Conservation (phyloP, 495 filamentous ascomycete species). For the Aspergillus conjunctus region DNA sequence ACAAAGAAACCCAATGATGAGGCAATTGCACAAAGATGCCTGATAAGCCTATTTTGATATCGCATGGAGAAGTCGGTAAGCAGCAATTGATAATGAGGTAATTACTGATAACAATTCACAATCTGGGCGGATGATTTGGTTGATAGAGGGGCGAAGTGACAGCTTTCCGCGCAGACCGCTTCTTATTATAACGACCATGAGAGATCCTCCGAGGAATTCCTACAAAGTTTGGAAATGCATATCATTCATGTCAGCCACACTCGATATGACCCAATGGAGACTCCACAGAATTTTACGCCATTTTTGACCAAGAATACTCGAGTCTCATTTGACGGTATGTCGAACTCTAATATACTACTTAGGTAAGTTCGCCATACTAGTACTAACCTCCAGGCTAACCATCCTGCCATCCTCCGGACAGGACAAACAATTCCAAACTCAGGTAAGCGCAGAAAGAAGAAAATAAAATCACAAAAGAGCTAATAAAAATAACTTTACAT, state of each 20-base stretch:
- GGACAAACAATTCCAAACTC: background rate
- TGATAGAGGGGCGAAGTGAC: slow-evolving; percentile 2
- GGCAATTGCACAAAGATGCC: too few species aligned
- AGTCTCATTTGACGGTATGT: too few species aligned
- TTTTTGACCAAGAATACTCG: too few species aligned
- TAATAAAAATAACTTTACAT: background rate
- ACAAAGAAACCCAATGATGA: too few species aligned
- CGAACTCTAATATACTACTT: too few species aligned
- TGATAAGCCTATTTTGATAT: slow-evolving; percentile 6
- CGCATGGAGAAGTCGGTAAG: slow-evolving; percentile 3
- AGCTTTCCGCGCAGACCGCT: slow-evolving; percentile 28
- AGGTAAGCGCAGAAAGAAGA: background rate
- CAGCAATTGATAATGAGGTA: background rate
- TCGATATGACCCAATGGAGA: background rate
- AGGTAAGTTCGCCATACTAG: too few species aligned
- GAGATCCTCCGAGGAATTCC: background rate
- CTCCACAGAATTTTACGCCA: too few species aligned
- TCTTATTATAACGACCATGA: slow-evolving; percentile 12
- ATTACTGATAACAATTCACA: background rate
- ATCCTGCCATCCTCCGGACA: background rate
- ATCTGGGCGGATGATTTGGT: background rate
- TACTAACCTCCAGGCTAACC: background rate
- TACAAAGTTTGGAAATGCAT: slow-evolving; percentile 4
- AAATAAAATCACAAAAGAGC: background rate
- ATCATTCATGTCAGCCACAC: slow-evolving; percentile 1